A percentile compares a stretch with the other conserved stretches of the same genome.
phyloP scores from a whole-genome alignment of 495 filamentous ascomycete species.

The Apiosordaria backusii region DNA sequence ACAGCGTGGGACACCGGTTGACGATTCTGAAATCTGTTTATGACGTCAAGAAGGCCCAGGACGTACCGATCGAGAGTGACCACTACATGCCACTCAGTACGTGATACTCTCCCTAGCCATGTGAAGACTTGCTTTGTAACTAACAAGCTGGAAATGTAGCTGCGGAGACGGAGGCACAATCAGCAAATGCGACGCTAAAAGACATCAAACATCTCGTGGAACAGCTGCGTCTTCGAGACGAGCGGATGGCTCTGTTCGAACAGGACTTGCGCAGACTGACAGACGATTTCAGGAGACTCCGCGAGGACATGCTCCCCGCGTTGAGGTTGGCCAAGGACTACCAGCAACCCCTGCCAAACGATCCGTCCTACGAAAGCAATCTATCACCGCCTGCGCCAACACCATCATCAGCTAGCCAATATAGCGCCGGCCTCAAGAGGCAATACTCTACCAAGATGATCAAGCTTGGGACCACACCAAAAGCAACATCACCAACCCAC shows the following conservation, averaged over 20 bases:
- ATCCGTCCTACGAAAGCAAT: conserved; percentile 45
- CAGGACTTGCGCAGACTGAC: conserved; percentile 73
- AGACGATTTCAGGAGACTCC: conserved; percentile 77
- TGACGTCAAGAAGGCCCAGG: conserved; percentile 88
- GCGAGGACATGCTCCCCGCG: conserved; percentile 87
- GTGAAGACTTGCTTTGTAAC: conserved; percentile 6
- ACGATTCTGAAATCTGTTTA: conserved; percentile 94
- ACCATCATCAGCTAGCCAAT: conserved; percentile 45
- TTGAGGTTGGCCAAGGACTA: conserved; percentile 86
- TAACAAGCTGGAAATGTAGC: conserved; percentile 49
- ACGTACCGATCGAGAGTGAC: conserved; percentile 83
- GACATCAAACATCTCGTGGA: conserved; percentile 87
- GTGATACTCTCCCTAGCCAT: conserved; percentile 29
- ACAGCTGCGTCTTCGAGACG: conserved; percentile 80
- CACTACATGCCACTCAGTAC: conserved; percentile 92
- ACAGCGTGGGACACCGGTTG: conserved; percentile 87
- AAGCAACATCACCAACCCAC: conserved; percentile 73
- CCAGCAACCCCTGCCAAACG: conserved; percentile 75
- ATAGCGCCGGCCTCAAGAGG: conserved; percentile 55
- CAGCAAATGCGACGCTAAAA: conserved; percentile 82
- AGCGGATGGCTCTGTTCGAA: conserved; percentile 76
- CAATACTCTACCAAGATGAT: conserved; percentile 91
- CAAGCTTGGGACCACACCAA: conserved; percentile 75
- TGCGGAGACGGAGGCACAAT: conserved; percentile 80
- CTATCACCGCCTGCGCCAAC: conserved; percentile 52